Conservation (phyloP, 2,329 filamentous ascomycete genomes). For the Claviceps sp. region DNA sequence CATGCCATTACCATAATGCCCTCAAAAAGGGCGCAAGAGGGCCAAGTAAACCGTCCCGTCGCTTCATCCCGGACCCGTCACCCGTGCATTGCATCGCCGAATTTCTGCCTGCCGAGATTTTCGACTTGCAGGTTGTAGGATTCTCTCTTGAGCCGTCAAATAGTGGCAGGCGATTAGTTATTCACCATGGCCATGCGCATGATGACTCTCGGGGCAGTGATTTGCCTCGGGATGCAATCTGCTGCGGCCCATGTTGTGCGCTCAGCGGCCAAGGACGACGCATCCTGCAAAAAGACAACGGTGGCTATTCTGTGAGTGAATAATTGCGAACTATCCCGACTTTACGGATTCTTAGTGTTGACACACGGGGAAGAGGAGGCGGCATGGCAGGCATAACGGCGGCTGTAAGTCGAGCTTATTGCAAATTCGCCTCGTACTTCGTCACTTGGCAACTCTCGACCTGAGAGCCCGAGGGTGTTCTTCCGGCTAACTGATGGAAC, state of each 20-base stretch:
- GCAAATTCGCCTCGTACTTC: too few species aligned
- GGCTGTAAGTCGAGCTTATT: conserved; percentile 20
- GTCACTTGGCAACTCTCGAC: too few species aligned
- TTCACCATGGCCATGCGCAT: not conserved
- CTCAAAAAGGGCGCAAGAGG: too few species aligned
- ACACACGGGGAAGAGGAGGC: conserved; percentile 26
- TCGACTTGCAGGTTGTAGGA: conserved; percentile 19
- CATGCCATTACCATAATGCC: too few species aligned
- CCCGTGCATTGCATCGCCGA: too few species aligned
- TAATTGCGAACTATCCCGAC: not conserved
- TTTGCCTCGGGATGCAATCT: not conserved
- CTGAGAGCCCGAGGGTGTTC: too few species aligned
- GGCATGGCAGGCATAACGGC: conserved; percentile 51
- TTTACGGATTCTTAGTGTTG: not conserved
- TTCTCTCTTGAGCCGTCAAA: not conserved
- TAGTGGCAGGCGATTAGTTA: conserved; percentile 33
- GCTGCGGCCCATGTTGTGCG: conserved; percentile 5
- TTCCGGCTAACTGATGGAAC: not conserved
- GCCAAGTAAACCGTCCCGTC: too few species aligned
- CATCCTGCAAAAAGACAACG: conserved; percentile 16
- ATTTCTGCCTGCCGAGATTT: too few species aligned
- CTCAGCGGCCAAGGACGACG: not conserved
- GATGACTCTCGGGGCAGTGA: conserved; percentile 1
- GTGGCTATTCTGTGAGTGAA: conserved; percentile 18
- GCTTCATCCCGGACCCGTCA: too few species aligned